Conservation (phyloP, 257 asterid species). For the Fraxinus pennsylvanica region DNA sequence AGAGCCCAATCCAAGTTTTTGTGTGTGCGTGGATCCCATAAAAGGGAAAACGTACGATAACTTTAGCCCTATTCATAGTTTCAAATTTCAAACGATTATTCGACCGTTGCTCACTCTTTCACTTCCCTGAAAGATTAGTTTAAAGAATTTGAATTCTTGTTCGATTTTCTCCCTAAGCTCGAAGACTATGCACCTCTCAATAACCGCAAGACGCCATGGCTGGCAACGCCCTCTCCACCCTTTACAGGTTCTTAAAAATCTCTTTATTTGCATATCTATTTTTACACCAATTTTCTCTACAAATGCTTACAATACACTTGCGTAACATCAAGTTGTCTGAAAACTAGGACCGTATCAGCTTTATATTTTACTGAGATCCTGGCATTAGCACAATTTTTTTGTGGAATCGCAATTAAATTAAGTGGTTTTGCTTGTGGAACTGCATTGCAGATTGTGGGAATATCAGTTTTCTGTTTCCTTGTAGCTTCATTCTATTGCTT, state of each 20-base stretch:
- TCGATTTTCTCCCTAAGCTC: background rate
- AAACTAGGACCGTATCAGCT: background rate
- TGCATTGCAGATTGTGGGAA: conserved; percentile 76
- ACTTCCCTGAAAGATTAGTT: background rate
- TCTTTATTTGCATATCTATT: background rate
- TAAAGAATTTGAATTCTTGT: too few species aligned
- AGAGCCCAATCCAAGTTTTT: background rate
- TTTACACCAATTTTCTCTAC: background rate
- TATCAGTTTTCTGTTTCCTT: conserved; percentile 64
- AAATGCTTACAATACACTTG: background rate
- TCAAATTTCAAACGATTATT: conserved; percentile 33
- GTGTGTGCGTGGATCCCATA: background rate
- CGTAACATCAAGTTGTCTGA: background rate
- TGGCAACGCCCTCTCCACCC: conserved; percentile 98
- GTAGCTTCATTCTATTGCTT: conserved; percentile 76
- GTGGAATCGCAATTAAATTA: background rate
- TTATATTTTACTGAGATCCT: conserved; percentile 1
- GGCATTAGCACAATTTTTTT: background rate
- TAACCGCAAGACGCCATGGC: conserved; percentile 76
- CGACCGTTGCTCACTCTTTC: conserved; percentile 30
- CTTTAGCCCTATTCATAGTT: conserved; percentile 1
- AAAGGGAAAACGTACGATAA: background rate
- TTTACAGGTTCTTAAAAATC: conserved; percentile 55
- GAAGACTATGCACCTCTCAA: conserved; percentile 12
- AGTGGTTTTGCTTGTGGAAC: background rate